phyloP scores from a whole-genome alignment of 306 rosid genomes.

The Cicer pinnatifidum region DNA sequence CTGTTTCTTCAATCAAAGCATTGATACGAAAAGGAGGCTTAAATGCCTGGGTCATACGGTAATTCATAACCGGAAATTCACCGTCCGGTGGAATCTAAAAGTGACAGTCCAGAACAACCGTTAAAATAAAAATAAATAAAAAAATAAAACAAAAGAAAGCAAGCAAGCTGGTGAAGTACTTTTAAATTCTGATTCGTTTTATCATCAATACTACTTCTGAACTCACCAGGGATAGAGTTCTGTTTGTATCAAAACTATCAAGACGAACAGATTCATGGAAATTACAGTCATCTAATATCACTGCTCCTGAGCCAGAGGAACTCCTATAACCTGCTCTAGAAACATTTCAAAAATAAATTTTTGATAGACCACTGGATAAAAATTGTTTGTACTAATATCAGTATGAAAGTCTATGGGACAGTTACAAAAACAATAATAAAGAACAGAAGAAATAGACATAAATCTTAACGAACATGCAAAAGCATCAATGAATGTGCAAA shows the following conservation, averaged over 20 bases:
- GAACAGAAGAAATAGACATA: slow-evolving; percentile 36
- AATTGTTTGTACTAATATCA: slow-evolving; percentile 28
- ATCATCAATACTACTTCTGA: slow-evolving; percentile 26
- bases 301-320: slow-evolving; percentile 71
- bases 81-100: slow-evolving; percentile 80
- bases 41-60: slow-evolving; percentile 85
- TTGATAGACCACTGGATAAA: slow-evolving; percentile 36
- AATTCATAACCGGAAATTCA: slow-evolving; percentile 89
- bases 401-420: slow-evolving; percentile 25
- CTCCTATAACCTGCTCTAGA: slow-evolving; percentile 65
- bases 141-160: slow-evolving; percentile 31
- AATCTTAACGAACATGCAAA: not conserved
- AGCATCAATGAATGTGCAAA: slow-evolving; percentile 25
- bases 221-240: slow-evolving; percentile 78
- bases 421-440: slow-evolving; percentile 22
- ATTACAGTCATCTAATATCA: slow-evolving; percentile 84
- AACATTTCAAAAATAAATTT: slow-evolving; percentile 40
- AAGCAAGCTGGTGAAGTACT: slow-evolving; percentile 10
- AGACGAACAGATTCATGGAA: slow-evolving; percentile 92
- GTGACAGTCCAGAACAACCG: slow-evolving; percentile 40
- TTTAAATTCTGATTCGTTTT: not conserved
- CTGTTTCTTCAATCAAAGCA: slow-evolving; percentile 78
- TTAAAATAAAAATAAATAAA: slow-evolving; percentile 5
- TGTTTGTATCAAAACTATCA: slow-evolving; percentile 73
- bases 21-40: slow-evolving; percentile 84